Base-by-base conservation (phyloP, 169 alveolate genomes). In the Babesia bigemina region DNA sequence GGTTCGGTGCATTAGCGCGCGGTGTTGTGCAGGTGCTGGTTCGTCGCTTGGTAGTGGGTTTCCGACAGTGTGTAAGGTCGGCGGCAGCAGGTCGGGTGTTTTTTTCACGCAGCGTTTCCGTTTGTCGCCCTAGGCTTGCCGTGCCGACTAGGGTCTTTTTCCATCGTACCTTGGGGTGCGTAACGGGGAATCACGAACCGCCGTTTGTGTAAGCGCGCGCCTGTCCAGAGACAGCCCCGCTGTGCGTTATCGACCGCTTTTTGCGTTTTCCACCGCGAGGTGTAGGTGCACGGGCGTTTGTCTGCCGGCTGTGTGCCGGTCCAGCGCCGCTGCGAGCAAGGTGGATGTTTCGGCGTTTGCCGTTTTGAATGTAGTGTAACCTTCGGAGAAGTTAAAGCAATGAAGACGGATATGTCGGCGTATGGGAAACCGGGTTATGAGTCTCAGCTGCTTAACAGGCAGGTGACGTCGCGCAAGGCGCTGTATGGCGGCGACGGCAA, bases 1-100 rank as follows among this genome's bases (percentile, higher is more conserved):
- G 10, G 39, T 33, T 33, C 29, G 76, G 76, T 67, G 76, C 76
- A 52, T 14, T n/a, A 0, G 19, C 66, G 76, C 76, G 76, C 50
- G 58, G 26, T 63, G 16, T 22, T 67, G 42, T 67, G 33, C 55
- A 24, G 76, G 76, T 67, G 76, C 76, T 67, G 36, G 22, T 42
- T 67, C 76, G 66, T 67, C 55, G 36, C 17, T 6, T 11, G 33
- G 70, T 53, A 61, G 70, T 6, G 70, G n/a, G 13, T 61, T 61
- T 61, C 16, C 63, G n/a, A 17, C 69, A 61, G 19, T 11, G 39
- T 33, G 29, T 61, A 53, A 28, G 42, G 17, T 22, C 9, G 50
- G 55, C 17, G 55, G 55, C 70, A 36, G 70, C 28, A 33, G 53
- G 53, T 61, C 45, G 70, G 55, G 33, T 14, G 11, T 61, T 36